Evolutionary conservation across 2,329 filamentous ascomycete species (phyloP), one percentile per base, ranked within the genome.

Genomic region (Fusarium albidum): DNA sequence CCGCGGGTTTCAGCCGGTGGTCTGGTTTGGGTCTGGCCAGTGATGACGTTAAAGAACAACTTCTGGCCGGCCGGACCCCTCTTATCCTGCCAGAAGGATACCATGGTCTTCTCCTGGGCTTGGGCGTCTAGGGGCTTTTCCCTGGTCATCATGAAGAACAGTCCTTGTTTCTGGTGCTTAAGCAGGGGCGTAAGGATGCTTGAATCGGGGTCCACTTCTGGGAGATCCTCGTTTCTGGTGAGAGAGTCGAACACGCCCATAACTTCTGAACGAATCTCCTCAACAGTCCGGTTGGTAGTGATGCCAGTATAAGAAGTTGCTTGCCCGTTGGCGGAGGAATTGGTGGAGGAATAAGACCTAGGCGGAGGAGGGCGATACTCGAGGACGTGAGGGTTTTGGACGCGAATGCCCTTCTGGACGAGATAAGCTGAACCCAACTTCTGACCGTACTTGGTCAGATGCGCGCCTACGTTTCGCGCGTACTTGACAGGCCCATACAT

Each of bases 231-330:
- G 9, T 82, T 86, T 64, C 87, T 87, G 21, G 87, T 84, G 32
- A 97, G 83, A 8, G 88, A 89, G 74, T 97, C 92, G 66, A 99
- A 96, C 69, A 98, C 91, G 34, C 86, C 87, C 71, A 91, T 84
- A 17, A 96, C 89, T 51, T 96, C 92, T 58, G 86, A 87, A 9
- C 89, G 88, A 53, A 96, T 89, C 73, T 98, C 92, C 65, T 98
- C 94, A 1, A 88, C 86, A 1, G 91, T 94, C 27, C 91, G 84
- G 40, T 70, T 73, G 31, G 74, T 71, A 3, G 74, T 56, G 6
- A 72, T 66, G 29, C 61, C 67, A n/a, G 61, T 53, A 52, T 67
- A 57, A 17, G 59, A 53, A 42, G 61, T 65, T 13, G 56, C 56
- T 49, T 70, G 59, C 49, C 65, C 59, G 49, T 65, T 69, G 11